Percentiles rank a stretch among this genome's conserved stretches.
Evolutionary conservation across 352 stramenopile species (phyloP).

Genomic region (Globisporangium viniferum): DNA sequence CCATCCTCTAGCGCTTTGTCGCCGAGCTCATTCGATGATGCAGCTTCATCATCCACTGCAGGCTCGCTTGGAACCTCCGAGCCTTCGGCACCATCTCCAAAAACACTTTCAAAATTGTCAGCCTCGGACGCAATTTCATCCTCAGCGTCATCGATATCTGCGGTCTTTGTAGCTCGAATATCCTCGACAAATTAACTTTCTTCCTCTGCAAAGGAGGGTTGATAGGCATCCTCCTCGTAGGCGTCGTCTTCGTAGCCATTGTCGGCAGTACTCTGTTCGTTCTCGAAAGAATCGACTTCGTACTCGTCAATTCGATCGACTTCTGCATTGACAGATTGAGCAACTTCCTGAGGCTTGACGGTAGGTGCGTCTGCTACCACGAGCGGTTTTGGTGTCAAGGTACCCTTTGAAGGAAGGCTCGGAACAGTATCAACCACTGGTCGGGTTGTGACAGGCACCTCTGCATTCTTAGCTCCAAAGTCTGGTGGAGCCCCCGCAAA

Average conservation of each 20-base stretch:
- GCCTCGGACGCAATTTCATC: slow-evolving; percentile 12
- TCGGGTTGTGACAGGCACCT: not conserved
- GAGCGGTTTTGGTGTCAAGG: not conserved
- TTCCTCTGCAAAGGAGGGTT: not conserved
- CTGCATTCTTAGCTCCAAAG: not conserved
- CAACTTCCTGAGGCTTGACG: not conserved
- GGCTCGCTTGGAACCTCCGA: not conserved
- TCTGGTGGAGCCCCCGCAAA: slow-evolving; percentile 4
- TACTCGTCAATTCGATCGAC: slow-evolving; percentile 19
- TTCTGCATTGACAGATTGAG: not conserved
- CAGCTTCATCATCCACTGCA: not conserved
- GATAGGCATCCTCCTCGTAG: not conserved
- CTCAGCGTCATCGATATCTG: not conserved
- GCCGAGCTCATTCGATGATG: not conserved
- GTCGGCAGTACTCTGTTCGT: slow-evolving; percentile 11
- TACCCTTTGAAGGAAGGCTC: too few species aligned
- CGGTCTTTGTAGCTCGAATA: not conserved
- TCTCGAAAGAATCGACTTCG: slow-evolving; percentile 40
- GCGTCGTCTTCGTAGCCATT: not conserved
- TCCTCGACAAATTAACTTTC: not conserved
- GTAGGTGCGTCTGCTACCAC: not conserved
- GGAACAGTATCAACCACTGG: not conserved
- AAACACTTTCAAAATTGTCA: not conserved
- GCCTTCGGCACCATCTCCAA: not conserved
- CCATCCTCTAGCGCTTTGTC: not conserved